A percentile compares a stretch with the other conserved stretches of the same genome.
phyloP scores from a whole-genome alignment of 768 basidiomycete genomes.

The Agrocybe pediades region DNA sequence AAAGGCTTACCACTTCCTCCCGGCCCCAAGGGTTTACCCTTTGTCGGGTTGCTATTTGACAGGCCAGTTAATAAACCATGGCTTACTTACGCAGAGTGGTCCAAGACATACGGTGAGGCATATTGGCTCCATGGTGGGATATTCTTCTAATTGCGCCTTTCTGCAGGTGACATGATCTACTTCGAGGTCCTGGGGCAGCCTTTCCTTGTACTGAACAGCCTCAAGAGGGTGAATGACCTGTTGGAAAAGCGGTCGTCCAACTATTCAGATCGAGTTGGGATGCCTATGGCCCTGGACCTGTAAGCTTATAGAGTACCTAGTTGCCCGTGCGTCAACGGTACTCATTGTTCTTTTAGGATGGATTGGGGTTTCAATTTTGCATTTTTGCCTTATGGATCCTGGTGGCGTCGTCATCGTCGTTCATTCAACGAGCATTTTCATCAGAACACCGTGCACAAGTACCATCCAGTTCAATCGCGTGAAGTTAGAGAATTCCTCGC shows the following conservation, averaged over 20 bases:
- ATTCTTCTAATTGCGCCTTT: background rate
- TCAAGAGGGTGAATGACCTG: constrained; percentile 45
- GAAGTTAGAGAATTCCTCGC: constrained; percentile 47
- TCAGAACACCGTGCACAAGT: constrained; percentile 36
- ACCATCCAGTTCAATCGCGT: constrained; percentile 46
- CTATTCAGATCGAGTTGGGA: constrained; percentile 51
- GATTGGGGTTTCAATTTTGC: constrained; percentile 42
- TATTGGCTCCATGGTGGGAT: background rate
- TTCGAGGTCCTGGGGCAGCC: constrained; percentile 43
- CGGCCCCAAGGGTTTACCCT: constrained; percentile 30
- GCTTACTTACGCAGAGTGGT: constrained; percentile 31
- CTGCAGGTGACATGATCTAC: constrained; percentile 53
- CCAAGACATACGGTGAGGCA: constrained; percentile 28
- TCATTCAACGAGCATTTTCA: constrained; percentile 55
- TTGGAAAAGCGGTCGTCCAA: constrained; percentile 55
- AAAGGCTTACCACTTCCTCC: constrained; percentile 24
- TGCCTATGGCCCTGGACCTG: constrained; percentile 54
- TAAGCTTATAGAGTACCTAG: constrained; percentile 20
- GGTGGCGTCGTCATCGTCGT: constrained; percentile 50
- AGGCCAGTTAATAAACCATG: constrained; percentile 28
- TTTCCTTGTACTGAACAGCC: constrained; percentile 23
- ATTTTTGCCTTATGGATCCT: constrained; percentile 39
- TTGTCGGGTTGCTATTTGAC: constrained; percentile 31
- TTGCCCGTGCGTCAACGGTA: background rate
- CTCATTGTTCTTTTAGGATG: constrained; percentile 14